Conservation (phyloP, 2,329 filamentous ascomycete species). For the Aureobasidium sp. region DNA sequence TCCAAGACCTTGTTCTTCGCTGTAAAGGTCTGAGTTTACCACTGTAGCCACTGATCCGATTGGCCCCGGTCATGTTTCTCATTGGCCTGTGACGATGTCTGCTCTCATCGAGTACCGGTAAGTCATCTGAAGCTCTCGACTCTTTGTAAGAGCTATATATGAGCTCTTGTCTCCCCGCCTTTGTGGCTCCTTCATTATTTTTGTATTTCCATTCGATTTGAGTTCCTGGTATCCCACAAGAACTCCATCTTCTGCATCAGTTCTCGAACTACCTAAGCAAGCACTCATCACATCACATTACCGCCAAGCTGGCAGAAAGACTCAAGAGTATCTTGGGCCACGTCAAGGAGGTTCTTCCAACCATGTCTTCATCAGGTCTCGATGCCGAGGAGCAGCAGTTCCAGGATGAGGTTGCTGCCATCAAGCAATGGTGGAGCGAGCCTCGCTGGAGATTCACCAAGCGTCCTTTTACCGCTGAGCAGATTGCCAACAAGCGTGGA, state of each 20-base stretch:
- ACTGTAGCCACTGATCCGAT: constrained; percentile 4
- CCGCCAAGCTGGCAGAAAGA: constrained; percentile 11
- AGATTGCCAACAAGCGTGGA: constrained; percentile 92
- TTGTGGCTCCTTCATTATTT: neutral
- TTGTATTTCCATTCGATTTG: neutral
- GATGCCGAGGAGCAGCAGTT: constrained; percentile 68
- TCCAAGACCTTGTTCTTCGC: neutral
- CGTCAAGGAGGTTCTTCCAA: constrained; percentile 4
- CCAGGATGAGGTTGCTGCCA: constrained; percentile 72
- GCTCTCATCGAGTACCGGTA: constrained; percentile 7
- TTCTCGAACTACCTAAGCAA: neutral
- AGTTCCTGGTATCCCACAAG: neutral
- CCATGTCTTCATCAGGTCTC: constrained; percentile 1
- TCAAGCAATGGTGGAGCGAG: constrained; percentile 92
- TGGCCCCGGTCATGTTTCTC: neutral
- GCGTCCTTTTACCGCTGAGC: constrained; percentile 88
- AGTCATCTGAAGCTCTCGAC: neutral
- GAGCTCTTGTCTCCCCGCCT: constrained; percentile 1
- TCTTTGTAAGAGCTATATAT: constrained; percentile 3
- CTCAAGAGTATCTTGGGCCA: constrained; percentile 11
- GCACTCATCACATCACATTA: neutral
- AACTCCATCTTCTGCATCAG: neutral
- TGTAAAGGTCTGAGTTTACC: neutral
- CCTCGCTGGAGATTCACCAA: constrained; percentile 89
- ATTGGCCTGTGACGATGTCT: neutral